Evolutionary conservation across 169 alveolate species (phyloP), one percentile per base, ranked within the genome.

Genomic region (Plasmodium coatneyi): DNA sequence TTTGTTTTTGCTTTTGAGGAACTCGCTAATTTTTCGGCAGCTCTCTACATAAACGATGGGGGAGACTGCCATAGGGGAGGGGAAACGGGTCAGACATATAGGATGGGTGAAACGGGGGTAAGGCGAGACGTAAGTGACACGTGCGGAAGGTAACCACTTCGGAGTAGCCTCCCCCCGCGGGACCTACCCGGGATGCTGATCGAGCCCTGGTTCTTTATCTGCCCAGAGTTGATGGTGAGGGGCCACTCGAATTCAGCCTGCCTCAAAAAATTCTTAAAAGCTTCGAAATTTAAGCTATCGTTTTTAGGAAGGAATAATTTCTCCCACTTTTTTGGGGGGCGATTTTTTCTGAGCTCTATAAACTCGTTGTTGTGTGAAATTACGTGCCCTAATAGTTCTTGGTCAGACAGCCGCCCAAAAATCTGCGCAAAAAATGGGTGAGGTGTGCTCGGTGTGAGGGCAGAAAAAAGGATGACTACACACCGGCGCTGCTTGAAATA

Each of bases 251-350:
- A 90, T 80, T 36, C 70, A 14, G 39, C 82, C n/a, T 80, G 82
- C 22, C 52, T 43, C 74, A 90, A 22, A 90, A 90, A 90, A 1
- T 7, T 71, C 28, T 90, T 79, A 30, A 90, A 49, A 12, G 39
- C n/a, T 39, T 79, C 92, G 72, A 71, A 79, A 49, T 79, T 90
- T n/a, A 90, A 30, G n/a, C 16, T 43, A 36, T 90, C 74, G 28
- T 79, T 90, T 19, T 49, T 12, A 9, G 76, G 36, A 9, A 66
- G 76, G 72, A 90, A 90, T 70, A 90, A 81, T 46, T 60, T 56
- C 60, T 90, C 92, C 95, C 95, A 90, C 43, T 80, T 90, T 71
- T 90, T 90, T 71, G n/a, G n/a, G n/a, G n/a, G n/a, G n/a, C n/a
- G 32, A 6, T 79, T 90, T 49, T 80, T 54, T 5, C 52, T 82